These are phyloP conservation scores for Pseudocercospora musae DNA, from an alignment of 2,329 filamentous ascomycete genomes.

Conservation along the genomic window DNA sequence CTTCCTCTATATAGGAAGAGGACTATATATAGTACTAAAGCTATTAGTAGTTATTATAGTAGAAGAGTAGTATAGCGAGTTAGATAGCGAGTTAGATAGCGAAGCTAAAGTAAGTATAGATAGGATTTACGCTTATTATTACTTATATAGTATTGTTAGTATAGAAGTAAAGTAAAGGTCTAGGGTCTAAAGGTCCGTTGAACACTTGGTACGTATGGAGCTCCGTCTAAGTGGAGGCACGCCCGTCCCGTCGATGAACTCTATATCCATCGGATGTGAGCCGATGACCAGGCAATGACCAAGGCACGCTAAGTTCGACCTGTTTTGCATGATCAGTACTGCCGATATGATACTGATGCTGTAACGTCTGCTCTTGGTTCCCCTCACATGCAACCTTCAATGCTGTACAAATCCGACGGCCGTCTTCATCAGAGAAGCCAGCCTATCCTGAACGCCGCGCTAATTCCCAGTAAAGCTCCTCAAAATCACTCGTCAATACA, in stretches of 20 bases:
- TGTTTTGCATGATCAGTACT: background rate
- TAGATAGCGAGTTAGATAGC: too few relatives aligned
- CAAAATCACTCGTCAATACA: slow-evolving; percentile 23
- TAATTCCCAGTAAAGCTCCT: background rate
- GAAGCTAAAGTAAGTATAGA: too few relatives aligned
- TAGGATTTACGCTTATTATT: too few relatives aligned
- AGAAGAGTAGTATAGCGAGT: too few relatives aligned
- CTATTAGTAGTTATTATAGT: too few relatives aligned
- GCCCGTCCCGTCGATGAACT: background rate
- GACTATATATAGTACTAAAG: too few relatives aligned
- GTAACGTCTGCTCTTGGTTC: background rate
- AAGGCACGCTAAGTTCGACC: background rate
- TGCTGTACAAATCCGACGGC: background rate
- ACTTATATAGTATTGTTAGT: too few relatives aligned
- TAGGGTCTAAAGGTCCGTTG: too few relatives aligned
- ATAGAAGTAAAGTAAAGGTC: too few relatives aligned
- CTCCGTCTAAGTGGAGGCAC: too few relatives aligned
- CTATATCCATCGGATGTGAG: background rate
- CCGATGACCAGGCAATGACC: background rate
- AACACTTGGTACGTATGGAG: too few relatives aligned
- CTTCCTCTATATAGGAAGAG: too few relatives aligned
- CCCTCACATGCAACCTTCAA: background rate
- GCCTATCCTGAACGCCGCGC: background rate
- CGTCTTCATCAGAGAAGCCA: background rate
- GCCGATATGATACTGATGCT: background rate